phyloP scores from a whole-genome alignment of 2,329 filamentous ascomycete species.

The Tolypocladium pustulatum region DNA sequence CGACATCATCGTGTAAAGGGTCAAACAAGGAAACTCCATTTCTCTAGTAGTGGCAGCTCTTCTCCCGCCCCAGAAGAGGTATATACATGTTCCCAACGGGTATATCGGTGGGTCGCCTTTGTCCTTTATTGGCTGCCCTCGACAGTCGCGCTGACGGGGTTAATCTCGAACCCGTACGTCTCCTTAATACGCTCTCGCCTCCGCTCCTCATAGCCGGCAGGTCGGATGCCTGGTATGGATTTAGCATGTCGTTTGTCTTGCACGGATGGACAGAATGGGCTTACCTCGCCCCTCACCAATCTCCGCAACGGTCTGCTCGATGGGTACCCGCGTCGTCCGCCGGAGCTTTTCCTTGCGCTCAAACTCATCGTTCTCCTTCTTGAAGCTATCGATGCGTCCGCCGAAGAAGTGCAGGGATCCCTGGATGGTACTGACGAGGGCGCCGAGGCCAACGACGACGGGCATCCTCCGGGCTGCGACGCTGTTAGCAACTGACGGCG shows the following conservation, averaged over 20 bases:
- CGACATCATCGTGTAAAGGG: not conserved
- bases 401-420: constrained; percentile 60
- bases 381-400: constrained; percentile 41
- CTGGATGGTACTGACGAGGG: constrained; percentile 43
- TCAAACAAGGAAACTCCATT: constrained; percentile 26
- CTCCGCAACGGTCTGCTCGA: constrained; percentile 69
- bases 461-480: constrained; percentile 45
- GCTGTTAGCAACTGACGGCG: not conserved
- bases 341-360: constrained; percentile 65
- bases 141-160: constrained; percentile 45
- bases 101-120: constrained; percentile 7
- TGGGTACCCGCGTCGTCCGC: constrained; percentile 62
- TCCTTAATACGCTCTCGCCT: constrained; percentile 72
- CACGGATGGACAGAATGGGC: constrained; percentile 8
- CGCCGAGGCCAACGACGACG: constrained; percentile 58
- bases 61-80: constrained; percentile 22
- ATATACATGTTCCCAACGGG: constrained; percentile 18
- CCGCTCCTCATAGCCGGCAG: constrained; percentile 75
- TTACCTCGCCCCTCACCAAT: constrained; percentile 82
- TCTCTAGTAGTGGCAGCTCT: constrained; percentile 28
- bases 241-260: not conserved
- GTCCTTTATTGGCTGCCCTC: constrained; percentile 29
- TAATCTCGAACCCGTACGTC: constrained; percentile 79
- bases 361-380: constrained; percentile 57
- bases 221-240: constrained; percentile 55